Evolutionary conservation across 2,329 filamentous ascomycete genomes (phyloP).

Genomic region (Fusarium sulawesiense): DNA sequence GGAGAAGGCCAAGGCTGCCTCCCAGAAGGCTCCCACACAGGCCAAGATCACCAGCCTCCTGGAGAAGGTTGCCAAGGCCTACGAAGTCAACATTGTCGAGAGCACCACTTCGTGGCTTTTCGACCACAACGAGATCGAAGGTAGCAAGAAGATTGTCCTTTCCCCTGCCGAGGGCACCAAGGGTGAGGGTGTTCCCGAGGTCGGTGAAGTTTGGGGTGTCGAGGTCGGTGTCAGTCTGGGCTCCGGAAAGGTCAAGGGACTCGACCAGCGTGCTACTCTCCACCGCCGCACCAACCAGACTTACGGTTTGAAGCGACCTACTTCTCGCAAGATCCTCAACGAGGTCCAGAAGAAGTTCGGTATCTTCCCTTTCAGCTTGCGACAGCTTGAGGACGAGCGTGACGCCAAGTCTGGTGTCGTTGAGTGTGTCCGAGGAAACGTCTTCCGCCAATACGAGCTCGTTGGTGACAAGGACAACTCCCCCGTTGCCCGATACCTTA

Average conservation of each 20-base stretch:
- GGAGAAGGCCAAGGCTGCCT: constrained; percentile 91
- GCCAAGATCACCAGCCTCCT: constrained; percentile 86
- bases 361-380: constrained; percentile 95
- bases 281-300: constrained; percentile 93
- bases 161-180: constrained; percentile 86
- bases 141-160: constrained; percentile 96
- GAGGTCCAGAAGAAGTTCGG: constrained; percentile 98
- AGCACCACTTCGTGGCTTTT: constrained; percentile 98
- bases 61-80: constrained; percentile 91
- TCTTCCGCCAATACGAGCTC: constrained; percentile 95
- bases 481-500: constrained; percentile 87
- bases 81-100: constrained; percentile 93
- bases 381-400: constrained; percentile 96
- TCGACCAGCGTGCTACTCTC: constrained; percentile 88
- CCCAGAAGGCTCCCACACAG: constrained; percentile 86
- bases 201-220: constrained; percentile 97
- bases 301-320: constrained; percentile 93
- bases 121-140: constrained; percentile 96
- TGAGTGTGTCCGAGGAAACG: constrained; percentile 92
- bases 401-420: constrained; percentile 95
- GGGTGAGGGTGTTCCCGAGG: constrained; percentile 88
- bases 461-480: constrained; percentile 92
- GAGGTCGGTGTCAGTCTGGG: constrained; percentile 94
- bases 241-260: constrained; percentile 92
- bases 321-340: constrained; percentile 89